phyloP scores from a whole-genome alignment of 2,329 filamentous ascomycete species.

The Annulohypoxylon truncatum region DNA sequence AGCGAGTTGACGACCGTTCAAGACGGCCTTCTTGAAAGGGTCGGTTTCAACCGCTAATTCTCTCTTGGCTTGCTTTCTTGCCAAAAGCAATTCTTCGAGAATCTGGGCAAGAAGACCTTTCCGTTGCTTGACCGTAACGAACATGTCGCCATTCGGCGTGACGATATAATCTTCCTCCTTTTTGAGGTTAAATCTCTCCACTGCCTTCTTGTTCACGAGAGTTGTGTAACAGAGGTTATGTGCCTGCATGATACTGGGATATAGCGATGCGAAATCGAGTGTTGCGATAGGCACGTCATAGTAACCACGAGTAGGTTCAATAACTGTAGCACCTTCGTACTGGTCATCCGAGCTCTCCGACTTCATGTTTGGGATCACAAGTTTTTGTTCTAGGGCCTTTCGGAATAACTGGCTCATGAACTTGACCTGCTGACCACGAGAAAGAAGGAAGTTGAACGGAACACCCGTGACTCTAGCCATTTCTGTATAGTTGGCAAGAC shows the following conservation, averaged over 20 bases:
- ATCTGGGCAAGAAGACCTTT: slow-evolving; percentile 96
- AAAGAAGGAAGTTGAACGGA: slow-evolving; percentile 92
- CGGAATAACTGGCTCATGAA: slow-evolving; percentile 98
- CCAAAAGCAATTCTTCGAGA: slow-evolving; percentile 90
- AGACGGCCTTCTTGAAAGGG: slow-evolving; percentile 95
- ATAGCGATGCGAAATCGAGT: slow-evolving; percentile 97
- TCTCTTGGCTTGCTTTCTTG: slow-evolving; percentile 93
- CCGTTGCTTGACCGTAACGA: slow-evolving; percentile 86
- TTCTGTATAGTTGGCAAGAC: slow-evolving; percentile 98
- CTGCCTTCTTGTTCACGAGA: slow-evolving; percentile 79
- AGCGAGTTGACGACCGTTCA: slow-evolving; percentile 96
- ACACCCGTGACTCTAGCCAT: slow-evolving; percentile 99
- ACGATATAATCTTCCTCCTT: slow-evolving; percentile 97
- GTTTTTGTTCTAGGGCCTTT: slow-evolving; percentile 90
- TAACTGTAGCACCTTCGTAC: slow-evolving; percentile 97
- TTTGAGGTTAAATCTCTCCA: slow-evolving; percentile 80
- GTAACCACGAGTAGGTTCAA: slow-evolving; percentile 92
- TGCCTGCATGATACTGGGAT: slow-evolving; percentile 98
- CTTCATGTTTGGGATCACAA: slow-evolving; percentile 90
- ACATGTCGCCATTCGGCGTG: slow-evolving; percentile 93
- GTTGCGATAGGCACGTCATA: slow-evolving; percentile 96
- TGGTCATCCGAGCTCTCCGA: slow-evolving; percentile 82
- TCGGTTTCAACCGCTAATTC: slow-evolving; percentile 91
- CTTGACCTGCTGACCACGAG: slow-evolving; percentile 95
- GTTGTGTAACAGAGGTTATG: slow-evolving; percentile 99